Evolutionary conservation across 2,329 filamentous ascomycete species (phyloP).

Genomic region (Penicillium sp.): DNA sequence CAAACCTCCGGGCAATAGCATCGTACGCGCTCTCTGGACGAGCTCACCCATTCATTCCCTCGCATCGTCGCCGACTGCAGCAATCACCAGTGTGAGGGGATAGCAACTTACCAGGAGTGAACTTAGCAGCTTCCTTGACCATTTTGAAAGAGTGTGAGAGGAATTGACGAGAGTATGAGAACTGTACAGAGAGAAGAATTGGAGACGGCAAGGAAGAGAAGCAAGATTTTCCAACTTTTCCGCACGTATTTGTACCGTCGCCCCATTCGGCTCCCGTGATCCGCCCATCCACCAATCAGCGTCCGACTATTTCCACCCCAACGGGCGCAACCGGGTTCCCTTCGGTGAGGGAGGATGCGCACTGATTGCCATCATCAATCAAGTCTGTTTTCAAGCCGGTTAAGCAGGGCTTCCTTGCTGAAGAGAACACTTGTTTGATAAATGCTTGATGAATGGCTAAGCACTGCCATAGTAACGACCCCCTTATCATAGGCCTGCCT

Average conservation of each 20-base stretch:
- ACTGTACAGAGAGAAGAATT: constrained; percentile 25
- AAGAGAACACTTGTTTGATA: not conserved
- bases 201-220: constrained; percentile 24
- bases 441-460: not conserved
- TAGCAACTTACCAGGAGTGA: constrained; percentile 32
- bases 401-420: not conserved
- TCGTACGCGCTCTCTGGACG: not conserved
- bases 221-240: constrained; percentile 36
- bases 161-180: constrained; percentile 19
- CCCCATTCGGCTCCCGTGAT: constrained; percentile 43
- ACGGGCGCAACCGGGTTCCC: constrained; percentile 43
- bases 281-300: constrained; percentile 39
- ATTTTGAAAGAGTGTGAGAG: constrained; percentile 26
- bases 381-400: not conserved
- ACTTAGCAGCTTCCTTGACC: constrained; percentile 29
- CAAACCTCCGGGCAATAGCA: not conserved
- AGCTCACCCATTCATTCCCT: not conserved
- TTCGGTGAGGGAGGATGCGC: constrained; percentile 17
- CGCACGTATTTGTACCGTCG: constrained; percentile 40
- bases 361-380: not conserved
- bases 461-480: not conserved
- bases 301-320: constrained; percentile 37
- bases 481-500: not conserved
- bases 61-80: not conserved
- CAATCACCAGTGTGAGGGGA: not conserved